Conservation (phyloP, 148 eudicot species). For the Chenopodium formosanum region DNA sequence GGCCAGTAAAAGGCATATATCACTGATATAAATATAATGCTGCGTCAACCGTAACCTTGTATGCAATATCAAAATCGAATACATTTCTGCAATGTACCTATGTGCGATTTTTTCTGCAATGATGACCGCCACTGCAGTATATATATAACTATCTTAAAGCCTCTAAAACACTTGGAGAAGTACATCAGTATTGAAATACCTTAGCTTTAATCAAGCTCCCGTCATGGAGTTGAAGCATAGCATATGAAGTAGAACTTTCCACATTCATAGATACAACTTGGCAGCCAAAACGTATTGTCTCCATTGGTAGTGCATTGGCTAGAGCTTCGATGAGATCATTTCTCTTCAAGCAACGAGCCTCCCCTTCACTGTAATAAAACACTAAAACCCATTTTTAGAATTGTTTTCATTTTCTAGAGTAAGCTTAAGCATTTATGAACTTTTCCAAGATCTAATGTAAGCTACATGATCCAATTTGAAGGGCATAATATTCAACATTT, state of each 20-base stretch:
- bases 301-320: constrained; percentile 46
- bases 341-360: constrained; percentile 48
- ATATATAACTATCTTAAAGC: not conserved
- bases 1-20: not conserved
- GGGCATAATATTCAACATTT: not conserved
- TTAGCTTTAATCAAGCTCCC: constrained; percentile 42
- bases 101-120: not conserved
- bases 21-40: too few relatives aligned
- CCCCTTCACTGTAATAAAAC: constrained; percentile 27
- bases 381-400: not conserved
- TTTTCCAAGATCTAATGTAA: not conserved
- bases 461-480: not conserved
- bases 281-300: constrained; percentile 42
- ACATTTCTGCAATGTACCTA: too few relatives aligned
- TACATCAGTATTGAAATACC: constrained; percentile 34
- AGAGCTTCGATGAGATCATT: constrained; percentile 43
- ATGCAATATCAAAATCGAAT: too few relatives aligned
- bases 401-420: not conserved
- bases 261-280: constrained; percentile 38
- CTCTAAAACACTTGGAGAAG: not conserved
- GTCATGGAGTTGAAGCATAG: constrained; percentile 37
- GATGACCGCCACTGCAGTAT: not conserved
- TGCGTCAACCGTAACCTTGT: not conserved
- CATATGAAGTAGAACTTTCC: constrained; percentile 25
- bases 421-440: too few relatives aligned